These are phyloP conservation scores for Solanum dulcamara DNA, from an alignment of 257 asterid genomes.

Conservation along the genomic window DNA sequence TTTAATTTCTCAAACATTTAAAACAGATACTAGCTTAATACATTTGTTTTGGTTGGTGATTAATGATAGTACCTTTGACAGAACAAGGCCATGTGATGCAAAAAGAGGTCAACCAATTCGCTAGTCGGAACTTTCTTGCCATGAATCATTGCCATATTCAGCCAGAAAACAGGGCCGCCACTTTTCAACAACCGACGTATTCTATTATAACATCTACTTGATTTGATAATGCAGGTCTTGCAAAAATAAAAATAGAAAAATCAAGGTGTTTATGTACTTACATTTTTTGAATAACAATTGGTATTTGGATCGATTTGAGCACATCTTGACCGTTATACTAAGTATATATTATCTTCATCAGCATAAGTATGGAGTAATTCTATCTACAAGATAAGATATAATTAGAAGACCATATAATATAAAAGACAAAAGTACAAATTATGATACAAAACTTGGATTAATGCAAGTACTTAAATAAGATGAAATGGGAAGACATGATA, in stretches of 20 bases:
- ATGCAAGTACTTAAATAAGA: neutral
- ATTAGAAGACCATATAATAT: neutral
- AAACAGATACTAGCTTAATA: neutral
- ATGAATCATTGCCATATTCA: neutral
- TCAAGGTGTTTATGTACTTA: neutral
- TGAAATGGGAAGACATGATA: neutral
- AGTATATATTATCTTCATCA: neutral
- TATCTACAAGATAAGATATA: neutral
- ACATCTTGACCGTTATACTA: neutral
- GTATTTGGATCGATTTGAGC: neutral
- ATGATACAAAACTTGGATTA: neutral
- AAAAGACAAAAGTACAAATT: neutral
- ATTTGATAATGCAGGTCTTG: neutral
- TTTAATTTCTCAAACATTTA: neutral
- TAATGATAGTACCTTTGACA: neutral
- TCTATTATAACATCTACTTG: neutral
- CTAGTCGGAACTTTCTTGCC: neutral
- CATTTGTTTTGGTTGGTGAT: neutral
- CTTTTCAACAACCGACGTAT: neutral
- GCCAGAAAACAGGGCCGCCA: neutral
- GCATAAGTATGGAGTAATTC: neutral
- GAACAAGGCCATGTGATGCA: neutral
- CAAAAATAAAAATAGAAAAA: neutral
- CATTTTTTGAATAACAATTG: neutral
- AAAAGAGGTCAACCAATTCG: neutral